Conservation (phyloP, 192 early-diverging fungal species). For the Lunasporangiospora selenospora region DNA sequence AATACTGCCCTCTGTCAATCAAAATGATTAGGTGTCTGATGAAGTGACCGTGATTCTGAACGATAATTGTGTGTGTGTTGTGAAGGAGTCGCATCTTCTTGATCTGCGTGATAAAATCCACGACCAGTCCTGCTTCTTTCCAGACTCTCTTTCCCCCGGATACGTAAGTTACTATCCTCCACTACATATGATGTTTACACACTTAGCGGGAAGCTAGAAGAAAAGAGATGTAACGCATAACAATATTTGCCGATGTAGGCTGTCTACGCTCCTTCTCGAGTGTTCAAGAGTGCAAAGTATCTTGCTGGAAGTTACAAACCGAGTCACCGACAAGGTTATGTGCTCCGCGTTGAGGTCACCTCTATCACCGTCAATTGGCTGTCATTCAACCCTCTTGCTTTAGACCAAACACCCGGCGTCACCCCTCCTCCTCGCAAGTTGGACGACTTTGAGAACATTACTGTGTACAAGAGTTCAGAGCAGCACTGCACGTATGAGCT, state of each 20-base stretch:
- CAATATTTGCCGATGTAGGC: no score
- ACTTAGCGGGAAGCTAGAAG: no score
- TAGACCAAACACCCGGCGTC: conserved; percentile 44
- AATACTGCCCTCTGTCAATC: not conserved
- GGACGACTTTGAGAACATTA: conserved; percentile 47
- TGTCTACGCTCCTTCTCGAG: conserved; percentile 22
- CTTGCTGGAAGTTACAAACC: conserved; percentile 18
- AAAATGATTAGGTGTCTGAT: conserved; percentile 32
- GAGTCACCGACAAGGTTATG: conserved; percentile 21
- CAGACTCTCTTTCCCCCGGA: conserved; percentile 28
- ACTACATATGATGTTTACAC: not conserved
- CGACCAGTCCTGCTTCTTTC: conserved; percentile 47
- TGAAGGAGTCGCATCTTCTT: conserved; percentile 42
- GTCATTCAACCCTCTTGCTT: conserved; percentile 37
- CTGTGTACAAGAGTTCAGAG: conserved; percentile 40
- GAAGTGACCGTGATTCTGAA: conserved; percentile 40
- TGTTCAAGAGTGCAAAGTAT: conserved; percentile 36
- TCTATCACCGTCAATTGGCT: conserved; percentile 42
- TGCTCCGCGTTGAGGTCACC: conserved; percentile 17
- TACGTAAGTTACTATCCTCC: conserved; percentile 15
- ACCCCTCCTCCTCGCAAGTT: conserved; percentile 27
- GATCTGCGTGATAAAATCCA: conserved; percentile 37
- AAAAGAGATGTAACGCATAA: no score
- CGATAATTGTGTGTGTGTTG: conserved; percentile 34
- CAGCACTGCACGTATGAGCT: conserved; percentile 46